Base-by-base conservation (phyloP, 345 rosid species). In the Camelina hispida region DNA sequence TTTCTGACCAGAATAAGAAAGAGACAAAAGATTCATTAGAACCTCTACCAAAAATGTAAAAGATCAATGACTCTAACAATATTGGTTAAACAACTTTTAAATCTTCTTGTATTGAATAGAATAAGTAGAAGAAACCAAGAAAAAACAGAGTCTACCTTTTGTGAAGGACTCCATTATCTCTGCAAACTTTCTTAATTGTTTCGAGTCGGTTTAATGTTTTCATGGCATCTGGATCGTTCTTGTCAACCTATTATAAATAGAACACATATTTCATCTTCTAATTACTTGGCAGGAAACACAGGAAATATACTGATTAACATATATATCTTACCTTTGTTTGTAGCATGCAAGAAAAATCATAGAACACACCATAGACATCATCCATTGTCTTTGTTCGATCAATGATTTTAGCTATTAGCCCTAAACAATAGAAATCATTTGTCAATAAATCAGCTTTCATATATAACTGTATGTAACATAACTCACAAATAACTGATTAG, bases 361-460 rank as follows among this genome's bases (percentile, higher is more conserved):
- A 88, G 82, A 91, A 91, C 56, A 89, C 89, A 25, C 86, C 88
- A 83, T 91, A 91, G 52, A 91, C 96, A 83, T 94, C 96, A 44
- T 87, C 79, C 93, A 91, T 86, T 32, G 85, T 78, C 51, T 80
- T 91, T 25, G 97, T 89, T 54, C 82, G 84, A 70, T 91, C 84
- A 50, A 86, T 81, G 44, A 94, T 61, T 87, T 85, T 90, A 20
- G 98, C 98, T 15, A 89, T 88, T 35, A 91, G 91, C 81, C 98
- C 98, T 94, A 35, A 17, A 58, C 1, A 13, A 61, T 22, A 51
- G 0, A 75, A 6, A 40, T 2, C 10, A 1, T 34, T 60, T 18
- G 15, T 68, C 30, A 47, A 6, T 14, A 51, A 32, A 34, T 56
- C 28, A 44, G 1, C 51, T 17, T 61, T 71, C 51, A 37, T 2